These are phyloP conservation scores for Lentinula detonsa DNA, from an alignment of 768 basidiomycete species.

Conservation along the genomic window DNA sequence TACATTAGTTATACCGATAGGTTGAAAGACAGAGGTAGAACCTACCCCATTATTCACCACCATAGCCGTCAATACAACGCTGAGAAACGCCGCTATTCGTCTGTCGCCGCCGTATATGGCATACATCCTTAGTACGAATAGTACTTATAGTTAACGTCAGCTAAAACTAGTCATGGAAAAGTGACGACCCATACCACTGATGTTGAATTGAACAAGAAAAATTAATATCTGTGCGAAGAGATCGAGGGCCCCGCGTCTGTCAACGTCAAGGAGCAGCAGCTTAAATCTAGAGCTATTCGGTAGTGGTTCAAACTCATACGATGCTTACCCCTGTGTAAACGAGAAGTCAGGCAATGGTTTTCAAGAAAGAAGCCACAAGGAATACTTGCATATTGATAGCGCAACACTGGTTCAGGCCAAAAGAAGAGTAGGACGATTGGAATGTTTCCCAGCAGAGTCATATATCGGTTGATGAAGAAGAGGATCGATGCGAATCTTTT, in stretches of 20 bases:
- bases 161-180: background rate
- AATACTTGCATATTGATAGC: background rate
- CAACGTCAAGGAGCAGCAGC: background rate
- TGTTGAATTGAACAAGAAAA: background rate
- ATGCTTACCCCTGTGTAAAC: background rate
- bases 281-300: background rate
- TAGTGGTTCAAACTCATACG: background rate
- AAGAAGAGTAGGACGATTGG: slow-evolving; percentile 1
- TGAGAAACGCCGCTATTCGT: background rate
- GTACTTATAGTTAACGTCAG: background rate
- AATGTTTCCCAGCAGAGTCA: slow-evolving; percentile 1
- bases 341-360: background rate
- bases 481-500: background rate
- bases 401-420: background rate
- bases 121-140: background rate
- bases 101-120: background rate
- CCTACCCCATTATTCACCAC: background rate
- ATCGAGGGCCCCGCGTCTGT: background rate
- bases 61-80: background rate
- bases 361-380: no score
- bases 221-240: background rate
- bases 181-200: background rate
- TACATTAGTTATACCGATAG: background rate
- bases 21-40: background rate
- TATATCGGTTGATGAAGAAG: slow-evolving; percentile 5